These are phyloP conservation scores for Pseudocercospora macadamiae DNA, from an alignment of 2,329 filamentous ascomycete species.

Conservation along the genomic window DNA sequence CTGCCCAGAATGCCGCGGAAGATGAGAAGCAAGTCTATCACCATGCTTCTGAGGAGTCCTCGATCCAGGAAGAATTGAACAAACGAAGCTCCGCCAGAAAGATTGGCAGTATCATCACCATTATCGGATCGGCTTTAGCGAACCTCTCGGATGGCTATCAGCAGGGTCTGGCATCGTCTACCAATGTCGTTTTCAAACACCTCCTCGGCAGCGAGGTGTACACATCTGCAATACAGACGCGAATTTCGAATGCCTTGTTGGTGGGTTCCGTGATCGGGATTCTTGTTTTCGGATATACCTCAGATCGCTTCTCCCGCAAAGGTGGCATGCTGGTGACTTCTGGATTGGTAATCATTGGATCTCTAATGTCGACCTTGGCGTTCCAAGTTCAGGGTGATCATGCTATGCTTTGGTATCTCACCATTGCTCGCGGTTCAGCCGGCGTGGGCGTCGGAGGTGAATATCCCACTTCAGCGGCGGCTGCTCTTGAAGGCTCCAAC, in stretches of 20 bases:
- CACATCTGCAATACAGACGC: constrained; percentile 36
- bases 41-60: constrained; percentile 10
- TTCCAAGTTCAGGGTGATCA: constrained; percentile 39
- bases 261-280: constrained; percentile 41
- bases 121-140: constrained; percentile 33
- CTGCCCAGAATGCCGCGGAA: not conserved
- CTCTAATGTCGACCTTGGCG: constrained; percentile 42
- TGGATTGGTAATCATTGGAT: constrained; percentile 37
- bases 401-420: constrained; percentile 60
- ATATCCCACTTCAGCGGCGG: constrained; percentile 53
- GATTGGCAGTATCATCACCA: constrained; percentile 33
- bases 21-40: constrained; percentile 12
- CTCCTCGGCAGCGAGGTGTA: constrained; percentile 34
- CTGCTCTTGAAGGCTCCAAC: constrained; percentile 54
- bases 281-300: constrained; percentile 37
- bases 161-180: constrained; percentile 38
- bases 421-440: constrained; percentile 51
- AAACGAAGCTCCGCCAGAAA: constrained; percentile 11
- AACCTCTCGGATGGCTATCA: constrained; percentile 42
- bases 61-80: not conserved
- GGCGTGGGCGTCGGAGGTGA: constrained; percentile 53
- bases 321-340: constrained; percentile 40
- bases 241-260: constrained; percentile 40
- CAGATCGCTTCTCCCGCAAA: constrained; percentile 40
- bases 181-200: constrained; percentile 41